Evolutionary conservation across 208 protist genomes (phyloP).

Genomic region (Leishmania tarentolae): DNA sequence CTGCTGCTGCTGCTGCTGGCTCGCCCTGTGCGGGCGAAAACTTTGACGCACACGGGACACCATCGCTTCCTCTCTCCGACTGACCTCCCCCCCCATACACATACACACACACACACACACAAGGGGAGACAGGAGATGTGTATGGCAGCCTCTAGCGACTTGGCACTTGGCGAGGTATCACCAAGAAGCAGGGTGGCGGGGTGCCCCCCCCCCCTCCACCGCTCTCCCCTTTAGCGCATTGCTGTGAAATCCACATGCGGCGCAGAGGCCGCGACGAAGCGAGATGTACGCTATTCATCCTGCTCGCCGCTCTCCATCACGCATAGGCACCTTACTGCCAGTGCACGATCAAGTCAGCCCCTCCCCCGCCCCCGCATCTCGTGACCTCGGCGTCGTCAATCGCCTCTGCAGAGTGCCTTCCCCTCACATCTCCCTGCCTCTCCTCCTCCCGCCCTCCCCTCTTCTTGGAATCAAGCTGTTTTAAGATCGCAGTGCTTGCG

Average conservation of each 20-base stretch:
- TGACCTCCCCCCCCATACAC: neutral
- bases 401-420: neutral
- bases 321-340: neutral
- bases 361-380: neutral
- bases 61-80: too few species aligned
- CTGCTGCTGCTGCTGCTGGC: too few species aligned
- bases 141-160: neutral
- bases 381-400: neutral
- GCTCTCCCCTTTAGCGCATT: neutral
- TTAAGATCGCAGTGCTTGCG: neutral
- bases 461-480: neutral
- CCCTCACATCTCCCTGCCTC: neutral
- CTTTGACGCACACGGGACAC: neutral
- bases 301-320: neutral
- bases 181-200: neutral
- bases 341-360: neutral
- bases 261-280: neutral
- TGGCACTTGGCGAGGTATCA: neutral
- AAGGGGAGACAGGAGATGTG: neutral
- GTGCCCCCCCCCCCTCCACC: neutral
- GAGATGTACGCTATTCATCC: neutral
- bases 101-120: slow-evolving; percentile 3
- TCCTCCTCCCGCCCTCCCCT: neutral
- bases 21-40: neutral
- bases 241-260: neutral